Conservation (phyloP, 345 rosid genomes). For the Kandelia obovata region DNA sequence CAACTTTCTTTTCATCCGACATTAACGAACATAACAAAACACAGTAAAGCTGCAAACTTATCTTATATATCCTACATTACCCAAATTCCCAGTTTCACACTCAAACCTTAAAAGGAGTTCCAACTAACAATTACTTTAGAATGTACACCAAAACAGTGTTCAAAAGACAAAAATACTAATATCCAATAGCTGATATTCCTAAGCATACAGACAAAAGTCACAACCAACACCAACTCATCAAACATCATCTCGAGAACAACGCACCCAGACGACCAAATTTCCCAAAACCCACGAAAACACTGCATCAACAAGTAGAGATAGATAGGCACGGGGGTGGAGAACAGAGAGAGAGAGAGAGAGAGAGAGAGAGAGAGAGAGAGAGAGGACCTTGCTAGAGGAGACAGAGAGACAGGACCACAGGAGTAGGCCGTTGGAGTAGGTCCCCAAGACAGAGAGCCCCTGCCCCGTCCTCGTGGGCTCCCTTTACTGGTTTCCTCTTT, state of each 20-base stretch:
- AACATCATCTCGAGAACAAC: constrained; percentile 4
- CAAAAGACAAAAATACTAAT: too few species aligned
- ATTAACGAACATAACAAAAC: too few species aligned
- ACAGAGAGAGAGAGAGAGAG: background rate
- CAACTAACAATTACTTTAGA: too few species aligned
- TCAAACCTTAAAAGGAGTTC: too few species aligned
- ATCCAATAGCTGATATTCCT: too few species aligned
- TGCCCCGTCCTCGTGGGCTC: constrained; percentile 18
- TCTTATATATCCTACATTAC: too few species aligned
- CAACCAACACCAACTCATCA: constrained; percentile 16
- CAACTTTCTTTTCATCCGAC: background rate
- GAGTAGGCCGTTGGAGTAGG: constrained; percentile 34
- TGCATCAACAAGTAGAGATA: background rate
- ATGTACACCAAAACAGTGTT: too few species aligned
- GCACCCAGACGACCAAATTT: constrained; percentile 24
- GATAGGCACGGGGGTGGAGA: background rate
- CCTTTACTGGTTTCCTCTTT: constrained; percentile 4
- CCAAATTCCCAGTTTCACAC: too few species aligned
- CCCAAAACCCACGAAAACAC: background rate
- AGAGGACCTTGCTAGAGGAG: background rate
- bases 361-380: background rate
- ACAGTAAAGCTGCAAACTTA: too few species aligned
- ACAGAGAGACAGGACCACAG: constrained; percentile 11
- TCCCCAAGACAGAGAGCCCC: constrained; percentile 17
- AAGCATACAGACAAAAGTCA: constrained; percentile 1